These are phyloP conservation scores for Scytalidium lignicola DNA, from an alignment of 2,329 filamentous ascomycete genomes.

Conservation along the genomic window DNA sequence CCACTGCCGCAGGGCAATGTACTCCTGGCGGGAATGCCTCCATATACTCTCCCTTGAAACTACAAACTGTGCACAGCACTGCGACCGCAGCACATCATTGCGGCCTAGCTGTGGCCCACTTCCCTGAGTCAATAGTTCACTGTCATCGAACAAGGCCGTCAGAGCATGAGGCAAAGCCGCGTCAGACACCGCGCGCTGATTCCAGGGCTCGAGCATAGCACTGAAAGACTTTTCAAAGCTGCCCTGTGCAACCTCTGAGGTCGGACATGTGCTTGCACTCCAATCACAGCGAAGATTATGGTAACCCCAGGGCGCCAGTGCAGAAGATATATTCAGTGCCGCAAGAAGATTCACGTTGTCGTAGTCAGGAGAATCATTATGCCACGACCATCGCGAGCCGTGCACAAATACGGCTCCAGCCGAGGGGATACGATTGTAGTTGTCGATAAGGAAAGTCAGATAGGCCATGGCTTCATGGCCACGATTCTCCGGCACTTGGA, in stretches of 20 bases:
- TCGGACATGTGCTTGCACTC: constrained; percentile 36
- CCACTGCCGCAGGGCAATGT: constrained; percentile 49
- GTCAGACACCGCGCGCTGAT: constrained; percentile 35
- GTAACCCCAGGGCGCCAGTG: constrained; percentile 35
- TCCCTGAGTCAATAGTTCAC: constrained; percentile 16
- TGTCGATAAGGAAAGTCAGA: constrained; percentile 41
- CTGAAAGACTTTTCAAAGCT: constrained; percentile 34
- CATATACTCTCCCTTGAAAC: constrained; percentile 42
- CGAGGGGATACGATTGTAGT: constrained; percentile 34
- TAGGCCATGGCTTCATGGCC: constrained; percentile 43
- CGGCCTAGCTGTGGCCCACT: constrained; percentile 28
- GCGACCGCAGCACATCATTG: constrained; percentile 37
- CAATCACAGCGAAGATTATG: constrained; percentile 46
- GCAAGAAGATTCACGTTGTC: constrained; percentile 38
- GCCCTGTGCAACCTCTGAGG: constrained; percentile 30
- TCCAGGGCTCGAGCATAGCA: constrained; percentile 36
- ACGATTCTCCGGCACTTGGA: constrained; percentile 40
- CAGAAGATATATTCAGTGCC: constrained; percentile 32
- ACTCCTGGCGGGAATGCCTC: constrained; percentile 44
- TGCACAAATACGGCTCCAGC: constrained; percentile 38
- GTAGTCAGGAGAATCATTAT: constrained; percentile 38
- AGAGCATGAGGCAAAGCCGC: constrained; percentile 31
- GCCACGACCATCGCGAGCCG: constrained; percentile 38
- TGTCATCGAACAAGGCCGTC: constrained; percentile 29
- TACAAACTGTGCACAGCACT: constrained; percentile 54